phyloP scores from a whole-genome alignment of 2,329 filamentous ascomycete species.

The Neonectria neomacrospora region DNA sequence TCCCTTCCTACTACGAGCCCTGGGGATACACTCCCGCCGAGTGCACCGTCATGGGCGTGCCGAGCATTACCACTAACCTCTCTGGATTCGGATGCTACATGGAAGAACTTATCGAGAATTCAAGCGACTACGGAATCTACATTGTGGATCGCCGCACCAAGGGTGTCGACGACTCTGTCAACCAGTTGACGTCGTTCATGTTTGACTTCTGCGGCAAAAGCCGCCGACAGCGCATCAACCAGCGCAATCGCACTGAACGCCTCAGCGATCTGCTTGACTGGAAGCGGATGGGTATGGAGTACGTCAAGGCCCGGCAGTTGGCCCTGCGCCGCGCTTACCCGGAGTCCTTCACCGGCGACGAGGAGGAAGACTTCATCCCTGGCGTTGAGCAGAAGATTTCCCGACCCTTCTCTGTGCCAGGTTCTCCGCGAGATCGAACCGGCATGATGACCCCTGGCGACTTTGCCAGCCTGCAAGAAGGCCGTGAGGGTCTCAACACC shows the following conservation, averaged over 20 bases:
- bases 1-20: conserved; percentile 98
- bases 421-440: conserved; percentile 87
- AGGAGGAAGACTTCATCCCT: conserved; percentile 89
- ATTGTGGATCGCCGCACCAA: conserved; percentile 96
- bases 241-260: conserved; percentile 95
- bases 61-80: conserved; percentile 96
- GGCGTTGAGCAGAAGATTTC: conserved; percentile 96
- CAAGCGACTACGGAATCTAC: conserved; percentile 97
- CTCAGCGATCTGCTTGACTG: conserved; percentile 95
- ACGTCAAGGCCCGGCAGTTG: conserved; percentile 95
- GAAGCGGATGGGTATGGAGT: conserved; percentile 99
- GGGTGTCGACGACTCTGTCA: conserved; percentile 96
- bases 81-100: conserved; percentile 99
- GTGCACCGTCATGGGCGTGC: conserved; percentile 98
- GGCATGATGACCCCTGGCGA: conserved; percentile 99
- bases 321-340: conserved; percentile 93
- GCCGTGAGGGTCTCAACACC: conserved; percentile 89
- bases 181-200: conserved; percentile 89
- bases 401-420: conserved; percentile 91
- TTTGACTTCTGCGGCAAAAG: conserved; percentile 94
- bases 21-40: conserved; percentile 99
- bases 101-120: conserved; percentile 99
- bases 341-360: conserved; percentile 81
- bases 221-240: conserved; percentile 96
- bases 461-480: conserved; percentile 95